Evolutionary conservation across 2,329 filamentous ascomycete species (phyloP).

Genomic region (Diaporthe citrichinensis): DNA sequence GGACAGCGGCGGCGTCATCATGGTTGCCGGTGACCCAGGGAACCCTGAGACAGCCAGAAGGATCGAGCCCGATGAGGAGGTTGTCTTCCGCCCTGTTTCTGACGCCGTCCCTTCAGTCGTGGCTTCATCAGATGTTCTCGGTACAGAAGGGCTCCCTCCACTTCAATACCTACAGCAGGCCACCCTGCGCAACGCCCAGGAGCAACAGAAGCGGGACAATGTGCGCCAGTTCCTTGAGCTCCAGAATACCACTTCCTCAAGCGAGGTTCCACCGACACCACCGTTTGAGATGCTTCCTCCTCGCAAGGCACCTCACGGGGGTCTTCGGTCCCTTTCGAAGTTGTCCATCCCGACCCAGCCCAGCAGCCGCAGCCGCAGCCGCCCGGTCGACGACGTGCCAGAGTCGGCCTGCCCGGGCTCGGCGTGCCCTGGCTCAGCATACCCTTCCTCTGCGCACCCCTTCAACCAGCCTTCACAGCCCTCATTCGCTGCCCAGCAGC

Average conservation of each 20-base stretch:
- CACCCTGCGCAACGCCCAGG: conserved; percentile 76
- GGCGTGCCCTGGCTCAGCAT: conserved; percentile 46
- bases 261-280: conserved; percentile 77
- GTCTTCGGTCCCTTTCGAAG: conserved; percentile 72
- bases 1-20: conserved; percentile 75
- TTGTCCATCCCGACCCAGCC: conserved; percentile 68
- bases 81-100: conserved; percentile 75
- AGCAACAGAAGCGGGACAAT: conserved; percentile 89
- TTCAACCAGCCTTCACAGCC: conserved; percentile 35
- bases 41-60: conserved; percentile 77
- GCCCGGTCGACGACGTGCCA: conserved; percentile 44
- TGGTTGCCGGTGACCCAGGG: conserved; percentile 84
- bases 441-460: conserved; percentile 41
- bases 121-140: conserved; percentile 91
- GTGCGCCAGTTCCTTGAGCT: conserved; percentile 92
- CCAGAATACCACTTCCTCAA: conserved; percentile 70
- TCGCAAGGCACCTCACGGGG: conserved; percentile 62
- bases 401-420: conserved; percentile 48
- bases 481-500: conserved; percentile 37
- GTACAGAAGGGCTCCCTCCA: conserved; percentile 74
- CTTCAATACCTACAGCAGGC: conserved; percentile 82
- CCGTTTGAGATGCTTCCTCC: conserved; percentile 75
- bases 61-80: conserved; percentile 67
- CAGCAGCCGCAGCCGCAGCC: conserved; percentile 45
- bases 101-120: conserved; percentile 86